phyloP scores from a whole-genome alignment of 2,329 filamentous ascomycete genomes.

The Didymella arachidicola region DNA sequence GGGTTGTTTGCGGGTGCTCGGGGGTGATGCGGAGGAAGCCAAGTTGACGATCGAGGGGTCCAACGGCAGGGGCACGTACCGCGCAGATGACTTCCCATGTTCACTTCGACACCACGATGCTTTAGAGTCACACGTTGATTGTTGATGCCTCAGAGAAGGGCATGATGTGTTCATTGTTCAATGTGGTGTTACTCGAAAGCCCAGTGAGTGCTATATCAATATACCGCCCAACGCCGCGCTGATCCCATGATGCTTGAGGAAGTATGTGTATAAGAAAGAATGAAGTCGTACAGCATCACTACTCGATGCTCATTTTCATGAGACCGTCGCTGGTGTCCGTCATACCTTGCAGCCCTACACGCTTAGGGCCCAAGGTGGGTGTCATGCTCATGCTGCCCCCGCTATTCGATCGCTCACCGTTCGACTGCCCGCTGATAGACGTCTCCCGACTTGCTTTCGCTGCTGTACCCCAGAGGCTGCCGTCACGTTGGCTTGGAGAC shows the following conservation, averaged over 20 bases:
- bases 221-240: conserved; percentile 40
- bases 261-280: conserved; percentile 9
- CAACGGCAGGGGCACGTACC: conserved; percentile 25
- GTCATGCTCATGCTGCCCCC: conserved; percentile 57
- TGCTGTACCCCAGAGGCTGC: conserved; percentile 74
- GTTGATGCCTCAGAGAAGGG: not conserved
- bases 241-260: conserved; percentile 13
- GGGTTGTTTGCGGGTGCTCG: conserved; percentile 14
- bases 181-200: conserved; percentile 9
- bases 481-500: conserved; percentile 78
- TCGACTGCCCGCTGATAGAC: conserved; percentile 61
- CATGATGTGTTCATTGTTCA: not conserved
- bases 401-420: conserved; percentile 57
- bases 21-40: conserved; percentile 32
- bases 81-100: conserved; percentile 1
- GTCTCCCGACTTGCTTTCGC: conserved; percentile 67
- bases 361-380: conserved; percentile 56
- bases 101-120: not conserved
- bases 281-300: not conserved
- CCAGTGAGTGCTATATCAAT: conserved; percentile 1
- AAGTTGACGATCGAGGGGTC: conserved; percentile 35
- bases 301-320: conserved; percentile 98
- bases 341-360: conserved; percentile 79
- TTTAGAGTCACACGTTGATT: not conserved
- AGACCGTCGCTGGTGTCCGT: conserved; percentile 92